A percentile compares a stretch with the other conserved stretches of the same genome.
phyloP scores from a whole-genome alignment of 169 alveolate species.

The Plasmodium chabaudi region DNA sequence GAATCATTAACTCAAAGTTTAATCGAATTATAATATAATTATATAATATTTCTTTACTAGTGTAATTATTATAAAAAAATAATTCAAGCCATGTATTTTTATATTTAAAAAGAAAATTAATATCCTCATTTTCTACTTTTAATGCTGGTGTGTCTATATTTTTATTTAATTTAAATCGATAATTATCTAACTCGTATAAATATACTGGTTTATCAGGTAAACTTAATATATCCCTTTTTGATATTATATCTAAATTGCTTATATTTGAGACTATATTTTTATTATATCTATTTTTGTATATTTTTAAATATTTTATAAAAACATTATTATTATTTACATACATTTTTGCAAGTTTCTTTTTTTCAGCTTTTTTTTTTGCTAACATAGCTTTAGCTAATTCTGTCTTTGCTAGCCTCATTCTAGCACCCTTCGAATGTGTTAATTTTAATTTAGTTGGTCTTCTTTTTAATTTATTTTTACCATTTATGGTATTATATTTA shows the following conservation, averaged over 20 bases:
- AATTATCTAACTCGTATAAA: slow-evolving; percentile 43
- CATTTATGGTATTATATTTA: no score
- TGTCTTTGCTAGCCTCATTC: no score
- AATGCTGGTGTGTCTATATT: slow-evolving; percentile 24
- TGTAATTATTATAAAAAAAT: slow-evolving; percentile 41
- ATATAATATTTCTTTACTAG: slow-evolving; percentile 20
- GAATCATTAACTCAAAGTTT: slow-evolving; percentile 52
- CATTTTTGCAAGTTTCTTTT: slow-evolving; percentile 25
- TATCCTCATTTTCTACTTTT: slow-evolving; percentile 30
- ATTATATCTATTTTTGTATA: slow-evolving; percentile 25
- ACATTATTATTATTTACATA: slow-evolving; percentile 24
- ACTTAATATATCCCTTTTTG: slow-evolving; percentile 40
- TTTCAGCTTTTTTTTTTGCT: not conserved
- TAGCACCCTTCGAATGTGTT: no score
- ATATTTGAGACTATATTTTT: slow-evolving; percentile 37
- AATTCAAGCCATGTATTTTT: slow-evolving; percentile 75
- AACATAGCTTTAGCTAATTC: no score
- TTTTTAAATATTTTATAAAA: slow-evolving; percentile 14
- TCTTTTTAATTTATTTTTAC: no score
- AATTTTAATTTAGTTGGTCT: no score
- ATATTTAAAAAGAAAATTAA: slow-evolving; percentile 38
- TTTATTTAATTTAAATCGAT: slow-evolving; percentile 9
- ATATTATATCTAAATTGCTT: slow-evolving; percentile 1
- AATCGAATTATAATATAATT: slow-evolving; percentile 34
- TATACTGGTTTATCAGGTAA: slow-evolving; percentile 31